Base-by-base conservation (phyloP, 2,329 filamentous ascomycete species). In the Huntiella omanensis region DNA sequence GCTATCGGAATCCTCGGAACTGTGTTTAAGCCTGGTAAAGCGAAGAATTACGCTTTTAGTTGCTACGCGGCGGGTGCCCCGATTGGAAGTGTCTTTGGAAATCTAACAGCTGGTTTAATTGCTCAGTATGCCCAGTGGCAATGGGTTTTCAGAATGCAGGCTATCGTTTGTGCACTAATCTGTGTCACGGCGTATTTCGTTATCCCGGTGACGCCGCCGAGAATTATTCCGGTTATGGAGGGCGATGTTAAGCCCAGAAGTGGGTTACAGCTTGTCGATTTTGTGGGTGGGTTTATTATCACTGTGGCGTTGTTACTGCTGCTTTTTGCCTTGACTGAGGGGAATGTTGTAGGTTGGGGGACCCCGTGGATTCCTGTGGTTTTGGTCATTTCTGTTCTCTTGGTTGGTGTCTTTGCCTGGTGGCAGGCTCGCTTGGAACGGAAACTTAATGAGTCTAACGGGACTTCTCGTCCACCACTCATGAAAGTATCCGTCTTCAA, bases 11-110 rank as follows among this genome's bases (percentile, higher is more conserved):
- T 83, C 35, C 58, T 83, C 2, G 77, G 77, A 0, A 71, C 72
- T 1, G 80, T 75, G 0, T 83, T 83, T 46, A 70, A 71, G 1
- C 76, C 77, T 0, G 75, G 78, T 0, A 76, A 73, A 52, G 72
- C 76, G 3, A 82, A 81, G 59, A 82, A 80, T 53, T 80, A 80
- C 55, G 77, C 77, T 1, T 82, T 83, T 53, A 73, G 71, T 34
- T 66, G 69, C 16, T 81, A 79, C 49, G 68, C 71, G 13, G 75
- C 75, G 1, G 78, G 77, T 1, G 73, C 77, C 0, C 77, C 79
- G 0, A 59, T 80, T 0, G 78, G 79, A 0, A 70, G 68, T 41
- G 66, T 80, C 6, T 71, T 76, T 45, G 79, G 79, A 2, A 83
- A 80, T 54, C 58, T 81, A 4, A 57, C 80, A 12, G 68, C 73